phyloP scores from a whole-genome alignment of 2,329 filamentous ascomycete genomes.

The Sporothrix variecibatus region DNA sequence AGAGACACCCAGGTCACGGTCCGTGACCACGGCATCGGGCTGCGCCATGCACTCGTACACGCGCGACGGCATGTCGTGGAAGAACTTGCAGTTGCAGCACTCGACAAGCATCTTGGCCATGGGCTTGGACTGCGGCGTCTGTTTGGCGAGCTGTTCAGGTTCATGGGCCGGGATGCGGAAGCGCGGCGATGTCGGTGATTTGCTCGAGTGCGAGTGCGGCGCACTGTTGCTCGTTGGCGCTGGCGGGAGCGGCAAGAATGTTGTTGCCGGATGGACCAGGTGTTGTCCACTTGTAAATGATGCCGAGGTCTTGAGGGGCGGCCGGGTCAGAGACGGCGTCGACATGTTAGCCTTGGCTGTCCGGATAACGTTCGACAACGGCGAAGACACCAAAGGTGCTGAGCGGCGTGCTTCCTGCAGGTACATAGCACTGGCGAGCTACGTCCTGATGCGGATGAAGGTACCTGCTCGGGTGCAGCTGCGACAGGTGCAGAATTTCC shows the following conservation, averaged over 20 bases:
- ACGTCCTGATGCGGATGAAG: constrained; percentile 18
- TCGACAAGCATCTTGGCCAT: constrained; percentile 66
- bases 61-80: constrained; percentile 65
- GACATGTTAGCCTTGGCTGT: constrained; percentile 24
- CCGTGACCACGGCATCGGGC: constrained; percentile 56
- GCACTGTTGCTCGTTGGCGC: background rate
- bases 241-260: background rate
- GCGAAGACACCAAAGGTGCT: constrained; percentile 34
- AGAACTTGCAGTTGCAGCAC: constrained; percentile 65
- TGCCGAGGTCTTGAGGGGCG: constrained; percentile 8
- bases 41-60: constrained; percentile 66
- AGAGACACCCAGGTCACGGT: constrained; percentile 53
- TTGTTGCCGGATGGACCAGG: background rate
- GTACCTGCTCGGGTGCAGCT: background rate
- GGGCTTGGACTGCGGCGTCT: constrained; percentile 22
- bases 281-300: constrained; percentile 1
- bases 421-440: constrained; percentile 38
- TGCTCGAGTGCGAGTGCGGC: background rate
- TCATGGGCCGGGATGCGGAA: constrained; percentile 27
- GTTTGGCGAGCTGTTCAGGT: constrained; percentile 16
- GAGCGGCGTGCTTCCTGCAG: constrained; percentile 42
- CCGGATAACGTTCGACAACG: constrained; percentile 31
- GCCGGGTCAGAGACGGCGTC: constrained; percentile 10
- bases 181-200: constrained; percentile 20
- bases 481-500: background rate